These are phyloP conservation scores for Daldinia concentrica DNA, from an alignment of 495 filamentous ascomycete species.

Conservation along the genomic window DNA sequence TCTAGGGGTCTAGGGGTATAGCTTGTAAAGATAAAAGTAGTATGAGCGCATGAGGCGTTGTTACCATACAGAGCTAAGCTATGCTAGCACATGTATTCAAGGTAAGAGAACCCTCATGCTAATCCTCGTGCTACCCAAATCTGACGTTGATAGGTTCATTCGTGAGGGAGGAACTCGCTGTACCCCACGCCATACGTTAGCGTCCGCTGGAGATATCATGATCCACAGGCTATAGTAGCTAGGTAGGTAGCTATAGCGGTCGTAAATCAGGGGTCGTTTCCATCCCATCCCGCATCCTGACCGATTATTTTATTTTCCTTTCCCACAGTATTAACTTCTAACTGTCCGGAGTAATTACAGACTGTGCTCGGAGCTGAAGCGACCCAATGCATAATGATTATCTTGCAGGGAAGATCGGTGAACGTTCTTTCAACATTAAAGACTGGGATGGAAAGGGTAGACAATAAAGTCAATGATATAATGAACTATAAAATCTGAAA, in stretches of 20 bases:
- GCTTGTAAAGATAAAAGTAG: constrained; percentile 6
- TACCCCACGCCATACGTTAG: constrained; percentile 26
- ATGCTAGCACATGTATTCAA: not conserved
- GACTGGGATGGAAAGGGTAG: not conserved
- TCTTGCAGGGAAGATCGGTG: not conserved
- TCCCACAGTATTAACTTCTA: not conserved
- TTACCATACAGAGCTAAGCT: constrained; percentile 18
- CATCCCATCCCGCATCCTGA: not conserved
- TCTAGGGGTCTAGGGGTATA: constrained; percentile 17
- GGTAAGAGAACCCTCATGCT: constrained; percentile 23
- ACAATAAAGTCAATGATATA: not conserved
- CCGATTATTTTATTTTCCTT: not conserved
- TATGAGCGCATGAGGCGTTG: constrained; percentile 6
- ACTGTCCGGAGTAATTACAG: not conserved
- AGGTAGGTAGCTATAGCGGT: not conserved
- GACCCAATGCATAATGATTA: not conserved
- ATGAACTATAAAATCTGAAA: not conserved
- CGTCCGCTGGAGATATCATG: constrained; percentile 9
- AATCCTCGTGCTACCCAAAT: constrained; percentile 16
- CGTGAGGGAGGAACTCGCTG: not conserved
- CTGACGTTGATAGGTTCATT: constrained; percentile 24
- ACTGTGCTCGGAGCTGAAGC: not conserved
- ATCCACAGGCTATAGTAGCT: constrained; percentile 3
- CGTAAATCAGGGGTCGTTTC: not conserved
- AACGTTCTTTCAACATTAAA: not conserved